A percentile compares a stretch with the other conserved stretches of the same genome.
These are phyloP conservation scores for Nothopassalora personata DNA, from an alignment of 2,329 filamentous ascomycete species.

Conservation along the genomic window DNA sequence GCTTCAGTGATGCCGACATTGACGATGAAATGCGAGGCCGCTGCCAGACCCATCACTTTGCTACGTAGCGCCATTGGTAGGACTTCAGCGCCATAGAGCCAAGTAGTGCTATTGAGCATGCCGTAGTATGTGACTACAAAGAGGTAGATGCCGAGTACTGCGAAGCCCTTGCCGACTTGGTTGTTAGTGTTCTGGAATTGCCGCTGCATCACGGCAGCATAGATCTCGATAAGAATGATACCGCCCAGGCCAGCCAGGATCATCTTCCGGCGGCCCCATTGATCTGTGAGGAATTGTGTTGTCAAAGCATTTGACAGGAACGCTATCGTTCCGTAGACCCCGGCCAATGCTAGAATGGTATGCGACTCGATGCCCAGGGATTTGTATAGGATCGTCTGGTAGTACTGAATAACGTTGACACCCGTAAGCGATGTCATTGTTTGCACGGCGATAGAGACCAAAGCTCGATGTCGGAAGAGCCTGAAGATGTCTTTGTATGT, in stretches of 20 bases:
- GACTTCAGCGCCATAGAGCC: slow-evolving; percentile 48
- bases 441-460: slow-evolving; percentile 53
- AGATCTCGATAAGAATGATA: slow-evolving; percentile 54
- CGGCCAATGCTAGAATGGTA: slow-evolving; percentile 50
- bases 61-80: slow-evolving; percentile 50
- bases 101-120: slow-evolving; percentile 26
- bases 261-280: slow-evolving; percentile 58
- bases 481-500: slow-evolving; percentile 49
- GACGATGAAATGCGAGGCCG: slow-evolving; percentile 47
- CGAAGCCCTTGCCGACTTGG: slow-evolving; percentile 53
- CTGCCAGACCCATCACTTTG: slow-evolving; percentile 52
- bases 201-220: slow-evolving; percentile 55
- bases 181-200: slow-evolving; percentile 53
- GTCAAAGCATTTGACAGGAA: slow-evolving; percentile 50
- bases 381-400: slow-evolving; percentile 49
- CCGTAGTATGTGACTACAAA: slow-evolving; percentile 49
- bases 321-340: slow-evolving; percentile 51
- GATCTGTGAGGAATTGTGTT: slow-evolving; percentile 50
- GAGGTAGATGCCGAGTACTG: slow-evolving; percentile 55
- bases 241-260: slow-evolving; percentile 49
- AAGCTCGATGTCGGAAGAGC: slow-evolving; percentile 48
- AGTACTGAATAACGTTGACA: slow-evolving; percentile 51
- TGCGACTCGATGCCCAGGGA: slow-evolving; percentile 48
- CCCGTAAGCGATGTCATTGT: slow-evolving; percentile 55
- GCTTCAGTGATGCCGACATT: slow-evolving; percentile 29